Evolutionary conservation across 805 yeast genomes (phyloP), one percentile per base, ranked within the genome.

Genomic region (Monosporozyma aquatica): DNA sequence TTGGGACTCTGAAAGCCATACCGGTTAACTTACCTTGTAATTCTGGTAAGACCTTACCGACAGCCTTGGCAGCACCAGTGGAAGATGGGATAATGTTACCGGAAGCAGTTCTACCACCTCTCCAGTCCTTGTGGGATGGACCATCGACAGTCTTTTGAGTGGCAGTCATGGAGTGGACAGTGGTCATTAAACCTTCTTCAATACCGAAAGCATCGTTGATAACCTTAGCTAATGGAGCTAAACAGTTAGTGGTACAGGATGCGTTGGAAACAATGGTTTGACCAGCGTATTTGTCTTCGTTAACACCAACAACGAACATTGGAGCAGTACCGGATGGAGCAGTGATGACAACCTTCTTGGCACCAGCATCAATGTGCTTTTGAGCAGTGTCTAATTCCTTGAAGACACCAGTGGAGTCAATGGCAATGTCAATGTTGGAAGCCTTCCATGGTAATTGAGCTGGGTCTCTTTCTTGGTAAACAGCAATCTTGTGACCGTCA

Each of bases 101-200:
- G 49, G 82, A 75, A 60, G 84, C 84, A 56, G 83, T 76, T 72
- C 84, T 74, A 66, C 83, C 84, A 70, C 83, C 83, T 75, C 84
- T 76, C 84, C 84, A 78, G 71, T 78, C 84, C 70, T 78, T 78
- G 71, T 76, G 81, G 64, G 84, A 78, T 62, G 83, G 81, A 70
- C 83, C 83, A 63, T 78, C 84, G 56, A 78, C 84, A 49, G 82
- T 76, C 71, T 78, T 78, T 67, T 78, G 83, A 51, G 83, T 75
- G 48, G 83, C 83, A 49, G 83, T 78, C 68, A 76, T 70, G 60
- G 82, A 75, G 72, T 78, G 83, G 47, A 76, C 82, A 50, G 83
- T 77, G 69, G 84, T 78, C 84, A 78, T 78, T 63, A 78, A 73
- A 69, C 82, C 84, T 68, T 78, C 84, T 63, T 76, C 80, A 56